A percentile compares a stretch with the other conserved stretches of the same genome.
phyloP scores from a whole-genome alignment of 208 protist species.

The Naegleria gruberi region DNA sequence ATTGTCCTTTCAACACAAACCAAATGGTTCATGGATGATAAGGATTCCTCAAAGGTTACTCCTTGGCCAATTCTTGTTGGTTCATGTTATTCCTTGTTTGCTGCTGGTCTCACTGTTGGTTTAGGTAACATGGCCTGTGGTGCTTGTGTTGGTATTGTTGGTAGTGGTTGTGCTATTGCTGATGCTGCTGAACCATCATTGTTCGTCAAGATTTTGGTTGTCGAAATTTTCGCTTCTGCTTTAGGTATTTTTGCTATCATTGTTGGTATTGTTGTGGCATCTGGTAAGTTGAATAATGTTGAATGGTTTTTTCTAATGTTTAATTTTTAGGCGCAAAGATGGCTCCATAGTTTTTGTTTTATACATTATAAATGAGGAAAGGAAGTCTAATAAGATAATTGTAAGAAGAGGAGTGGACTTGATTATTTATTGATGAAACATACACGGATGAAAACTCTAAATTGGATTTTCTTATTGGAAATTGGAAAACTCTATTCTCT shows the following conservation, averaged over 20 bases:
- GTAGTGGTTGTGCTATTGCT: slow-evolving; percentile 85
- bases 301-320: no score
- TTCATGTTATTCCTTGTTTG: slow-evolving; percentile 78
- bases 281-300: slow-evolving; percentile 51
- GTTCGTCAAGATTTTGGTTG: slow-evolving; percentile 94
- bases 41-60: not conserved
- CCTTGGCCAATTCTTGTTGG: not conserved
- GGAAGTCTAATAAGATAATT: no score
- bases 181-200: slow-evolving; percentile 82
- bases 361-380: no score
- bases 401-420: no score
- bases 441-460: no score
- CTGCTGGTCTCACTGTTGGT: slow-evolving; percentile 82
- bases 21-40: not conserved
- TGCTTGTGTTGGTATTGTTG: slow-evolving; percentile 87
- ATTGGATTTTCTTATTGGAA: no score
- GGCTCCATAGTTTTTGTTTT: no score
- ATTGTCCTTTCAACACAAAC: slow-evolving; percentile 87
- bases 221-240: slow-evolving; percentile 94
- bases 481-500: no score
- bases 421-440: no score
- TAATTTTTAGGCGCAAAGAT: no score
- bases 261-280: slow-evolving; percentile 85
- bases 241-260: slow-evolving; percentile 96
- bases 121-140: slow-evolving; percentile 89